Base-by-base conservation (phyloP, 2,329 filamentous ascomycete species). In the Colletotrichum plurivorum region DNA sequence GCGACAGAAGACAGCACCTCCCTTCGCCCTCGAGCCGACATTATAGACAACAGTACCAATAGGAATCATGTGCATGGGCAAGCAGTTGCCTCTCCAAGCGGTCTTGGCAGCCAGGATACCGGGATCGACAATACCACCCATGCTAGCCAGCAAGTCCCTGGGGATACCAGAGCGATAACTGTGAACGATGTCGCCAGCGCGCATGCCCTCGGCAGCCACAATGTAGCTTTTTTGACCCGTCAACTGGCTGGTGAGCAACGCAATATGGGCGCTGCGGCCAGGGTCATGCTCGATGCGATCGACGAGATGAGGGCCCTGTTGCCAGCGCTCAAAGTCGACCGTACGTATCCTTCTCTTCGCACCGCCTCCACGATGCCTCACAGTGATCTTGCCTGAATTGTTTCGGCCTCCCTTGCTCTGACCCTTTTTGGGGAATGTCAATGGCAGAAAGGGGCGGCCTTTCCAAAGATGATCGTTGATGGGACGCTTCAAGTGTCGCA, bases 381-480 rank as follows among this genome's bases (percentile, higher is more conserved):
- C 92, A 0, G 94, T 97, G 70, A 99, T 89, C 73, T 89, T 87
- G 25, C 96, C 97, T 62, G 88, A 92, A 77, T 93, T 93, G 80
- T 99, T 99, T 75, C 96, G 90, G 51, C 96, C 96, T 80, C 96
- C 97, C 80, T 97, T 96, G 60, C 89, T 91, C 75, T 97, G 94
- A 16, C 96, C 96, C 80, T 95, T 95, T 81, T 98, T 97, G 45
- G 94, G 90, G 76, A 94, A 93, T 12, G 97, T 99, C 80, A 99
- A 87, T 58, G 91, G 89, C 41, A 93, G 85, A 73, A 92, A 90
- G 1, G 96, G 94, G 65, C 94, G 88, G 67, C 96, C 96, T 82
- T 97, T 98, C 94, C 94, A 98, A 53, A 99, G 84, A 81, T 99
- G 96, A 76, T 98, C 94, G 82, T 98, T 98, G 82, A 98, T 92